Conservation (phyloP, 306 rosid species). For the Crataegus laevigata region DNA sequence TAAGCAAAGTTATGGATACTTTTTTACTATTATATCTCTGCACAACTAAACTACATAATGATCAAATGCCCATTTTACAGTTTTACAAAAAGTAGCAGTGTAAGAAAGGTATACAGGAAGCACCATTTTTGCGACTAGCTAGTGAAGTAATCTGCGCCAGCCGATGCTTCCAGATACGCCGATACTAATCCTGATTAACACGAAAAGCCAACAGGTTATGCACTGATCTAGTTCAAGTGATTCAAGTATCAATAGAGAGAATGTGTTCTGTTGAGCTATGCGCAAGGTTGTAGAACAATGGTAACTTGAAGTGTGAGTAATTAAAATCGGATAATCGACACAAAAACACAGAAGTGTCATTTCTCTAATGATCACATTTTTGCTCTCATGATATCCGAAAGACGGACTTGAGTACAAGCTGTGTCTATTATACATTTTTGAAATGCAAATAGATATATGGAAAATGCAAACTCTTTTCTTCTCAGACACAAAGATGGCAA, state of each 20-base stretch:
- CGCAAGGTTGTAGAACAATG: neutral
- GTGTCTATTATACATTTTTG: neutral
- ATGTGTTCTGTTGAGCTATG: neutral
- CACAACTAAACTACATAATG: conserved; percentile 25
- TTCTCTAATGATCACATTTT: too few species aligned
- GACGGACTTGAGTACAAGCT: neutral
- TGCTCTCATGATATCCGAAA: neutral
- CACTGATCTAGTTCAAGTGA: neutral
- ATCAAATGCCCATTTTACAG: conserved; percentile 12
- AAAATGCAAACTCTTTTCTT: neutral
- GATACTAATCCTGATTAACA: conserved; percentile 20
- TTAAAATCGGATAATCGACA: neutral
- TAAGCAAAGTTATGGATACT: conserved; percentile 28
- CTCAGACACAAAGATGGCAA: neutral
- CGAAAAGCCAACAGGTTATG: neutral
- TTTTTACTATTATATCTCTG: conserved; percentile 25
- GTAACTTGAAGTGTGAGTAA: neutral
- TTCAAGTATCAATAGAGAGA: neutral
- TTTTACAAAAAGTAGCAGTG: conserved; percentile 10
- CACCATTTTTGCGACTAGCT: neutral
- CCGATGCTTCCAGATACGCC: conserved; percentile 5
- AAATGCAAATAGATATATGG: neutral
- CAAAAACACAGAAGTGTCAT: too few species aligned
- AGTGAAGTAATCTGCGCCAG: neutral
- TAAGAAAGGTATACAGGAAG: neutral